Evolutionary conservation across 2,329 filamentous ascomycete genomes (phyloP).

Genomic region (Orbilia blumenaviensis): DNA sequence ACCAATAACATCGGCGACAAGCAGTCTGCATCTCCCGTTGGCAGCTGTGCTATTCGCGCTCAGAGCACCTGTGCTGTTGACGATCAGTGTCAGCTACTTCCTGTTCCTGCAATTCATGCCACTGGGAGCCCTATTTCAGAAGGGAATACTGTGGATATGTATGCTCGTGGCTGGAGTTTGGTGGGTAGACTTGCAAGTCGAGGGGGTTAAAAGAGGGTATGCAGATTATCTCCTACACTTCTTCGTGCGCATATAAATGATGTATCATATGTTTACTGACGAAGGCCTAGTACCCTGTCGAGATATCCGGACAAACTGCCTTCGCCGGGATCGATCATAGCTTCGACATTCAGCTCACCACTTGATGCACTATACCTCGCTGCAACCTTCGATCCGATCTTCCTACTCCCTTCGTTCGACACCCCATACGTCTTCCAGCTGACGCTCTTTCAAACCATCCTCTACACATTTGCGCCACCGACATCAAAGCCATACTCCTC

Average conservation of each 20-base stretch:
- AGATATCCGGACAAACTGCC: slow-evolving; percentile 80
- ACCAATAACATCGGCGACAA: slow-evolving; percentile 74
- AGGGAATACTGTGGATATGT: slow-evolving; percentile 85
- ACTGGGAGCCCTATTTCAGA: slow-evolving; percentile 74
- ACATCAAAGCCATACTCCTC: slow-evolving; percentile 63
- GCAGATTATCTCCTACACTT: slow-evolving; percentile 55
- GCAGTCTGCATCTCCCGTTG: slow-evolving; percentile 71
- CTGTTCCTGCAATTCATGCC: slow-evolving; percentile 83
- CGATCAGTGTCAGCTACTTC: slow-evolving; percentile 76
- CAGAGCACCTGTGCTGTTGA: slow-evolving; percentile 79
- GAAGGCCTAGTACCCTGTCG: slow-evolving; percentile 70
- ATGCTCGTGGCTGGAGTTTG: slow-evolving; percentile 90
- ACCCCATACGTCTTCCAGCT: slow-evolving; percentile 78
- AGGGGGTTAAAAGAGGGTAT: slow-evolving; percentile 90
- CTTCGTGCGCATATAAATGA: background rate
- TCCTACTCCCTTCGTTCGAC: slow-evolving; percentile 82
- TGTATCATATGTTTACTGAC: slow-evolving; percentile 40
- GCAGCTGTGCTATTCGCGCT: slow-evolving; percentile 79
- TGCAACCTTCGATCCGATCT: slow-evolving; percentile 89
- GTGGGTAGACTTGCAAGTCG: slow-evolving; percentile 98
- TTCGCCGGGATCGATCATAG: slow-evolving; percentile 80
- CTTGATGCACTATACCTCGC: slow-evolving; percentile 93
- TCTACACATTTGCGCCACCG: slow-evolving; percentile 74
- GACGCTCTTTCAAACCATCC: slow-evolving; percentile 77
- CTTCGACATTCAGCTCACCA: slow-evolving; percentile 88